Percentiles rank a stretch among this genome's conserved stretches.
Evolutionary conservation across 257 asterid species (phyloP).

Genomic region (Solanum ossicruentum): DNA sequence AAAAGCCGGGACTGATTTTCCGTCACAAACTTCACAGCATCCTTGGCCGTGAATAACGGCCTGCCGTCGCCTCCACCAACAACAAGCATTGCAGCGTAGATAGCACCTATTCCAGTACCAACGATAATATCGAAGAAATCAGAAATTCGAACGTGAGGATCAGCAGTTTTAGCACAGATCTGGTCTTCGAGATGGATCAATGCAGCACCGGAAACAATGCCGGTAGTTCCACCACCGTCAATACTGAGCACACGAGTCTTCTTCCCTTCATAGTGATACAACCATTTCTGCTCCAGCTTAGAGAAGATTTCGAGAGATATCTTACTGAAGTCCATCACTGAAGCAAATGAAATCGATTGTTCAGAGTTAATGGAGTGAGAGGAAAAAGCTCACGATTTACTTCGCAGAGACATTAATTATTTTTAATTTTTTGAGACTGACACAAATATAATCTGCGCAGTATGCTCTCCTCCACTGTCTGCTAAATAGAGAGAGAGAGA

Average conservation of each 20-base stretch:
- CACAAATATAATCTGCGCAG: neutral
- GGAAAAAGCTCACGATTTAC: conserved; percentile 38
- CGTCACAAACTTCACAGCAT: conserved; percentile 39
- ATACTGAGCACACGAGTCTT: conserved; percentile 67
- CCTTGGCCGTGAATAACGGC: conserved; percentile 55
- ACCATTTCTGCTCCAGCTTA: conserved; percentile 88
- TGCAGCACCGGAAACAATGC: conserved; percentile 48
- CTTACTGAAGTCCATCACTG: conserved; percentile 58
- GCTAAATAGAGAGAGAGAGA: neutral
- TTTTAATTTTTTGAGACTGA: neutral
- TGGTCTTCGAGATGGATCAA: conserved; percentile 65
- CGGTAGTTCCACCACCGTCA: conserved; percentile 78
- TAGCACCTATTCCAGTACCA: conserved; percentile 84
- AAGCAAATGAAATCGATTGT: neutral
- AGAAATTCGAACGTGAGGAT: conserved; percentile 47
- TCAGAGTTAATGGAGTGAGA: conserved; percentile 12
- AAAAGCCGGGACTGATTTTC: conserved; percentile 37
- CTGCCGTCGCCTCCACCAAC: conserved; percentile 66
- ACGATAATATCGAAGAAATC: conserved; percentile 80
- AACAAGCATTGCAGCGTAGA: conserved; percentile 65
- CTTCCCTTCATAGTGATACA: conserved; percentile 64
- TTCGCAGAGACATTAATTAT: conserved; percentile 38
- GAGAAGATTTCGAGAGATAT: conserved; percentile 76
- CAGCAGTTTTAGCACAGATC: conserved; percentile 65
- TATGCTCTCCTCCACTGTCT: neutral